These are phyloP conservation scores for slime mould (Dictyostelium discoideum) DNA, from an alignment of 78 protist species.

Conservation along the genomic window dicty_2.7 NC_007089.4:2192501-2193000, in stretches of 20 bases:
- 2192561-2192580: neutral
- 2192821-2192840: neutral
- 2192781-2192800: neutral
- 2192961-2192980: too few relatives aligned
- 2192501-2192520: too few relatives aligned
- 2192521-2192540: neutral
- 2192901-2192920: neutral
- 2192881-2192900: slow-evolving; percentile 1
- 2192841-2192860: neutral
- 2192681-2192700: neutral
- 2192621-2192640: neutral
- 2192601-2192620: neutral
- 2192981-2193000: neutral
- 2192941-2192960: neutral
- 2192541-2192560: neutral
- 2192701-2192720: neutral
- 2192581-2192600: neutral
- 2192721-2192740: neutral
- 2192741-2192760: neutral
- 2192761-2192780: too few relatives aligned
- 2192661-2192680: neutral
- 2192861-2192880: neutral
- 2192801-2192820: too few relatives aligned
- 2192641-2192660: neutral
- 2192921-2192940: neutral